Evolutionary conservation across 306 rosid species (phyloP), one percentile per base, ranked within the genome.

Genomic region (Fragaria nilgerrensis): DNA sequence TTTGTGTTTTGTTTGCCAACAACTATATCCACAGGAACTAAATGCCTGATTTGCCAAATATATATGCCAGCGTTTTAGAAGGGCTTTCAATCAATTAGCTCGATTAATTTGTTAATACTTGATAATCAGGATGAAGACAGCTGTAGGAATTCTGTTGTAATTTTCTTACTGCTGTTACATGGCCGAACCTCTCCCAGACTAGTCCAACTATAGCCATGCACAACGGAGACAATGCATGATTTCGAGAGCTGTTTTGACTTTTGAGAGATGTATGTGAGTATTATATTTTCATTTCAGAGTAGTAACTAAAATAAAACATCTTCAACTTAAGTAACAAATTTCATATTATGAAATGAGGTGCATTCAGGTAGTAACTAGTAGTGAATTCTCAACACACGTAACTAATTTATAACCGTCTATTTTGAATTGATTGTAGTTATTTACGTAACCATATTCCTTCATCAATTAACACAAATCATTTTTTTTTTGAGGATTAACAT

Each of bases 21-120:
- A 70, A 75, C 72, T 74, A 61, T 74, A 61, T 77, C 71, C 86
- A 70, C 78, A 81, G 45, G 65, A 19, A 64, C 45, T 34, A 58
- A 74, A 58, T 23, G 68, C 39, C 10, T 41, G 55, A 15, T 74
- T 74, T 74, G 8, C 68, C 77, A 74, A 74, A 58, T 53, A 55
- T 66, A 76, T 70, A 74, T 41, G 49, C 19, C 53, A 23, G 68
- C 77, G 77, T 58, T 74, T 74, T 74, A 41, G 64, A 74, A 58
- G 77, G 77, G 27, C 41, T 41, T 41, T 74, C 69, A 5, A 39
- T 74, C 64, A 73, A 52, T 73, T n/a, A 55, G 67, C 50, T 27
- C 67, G 25, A 32, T 32, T 32, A 32, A 67, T 37, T 23, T 39
- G 69, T 64, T 64, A 64, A 32, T 47, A 47, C 50, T 45, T 45